These are phyloP conservation scores for Arachis hypogaea DNA, from an alignment of 306 rosid species.

Conservation along the genomic window DNA sequence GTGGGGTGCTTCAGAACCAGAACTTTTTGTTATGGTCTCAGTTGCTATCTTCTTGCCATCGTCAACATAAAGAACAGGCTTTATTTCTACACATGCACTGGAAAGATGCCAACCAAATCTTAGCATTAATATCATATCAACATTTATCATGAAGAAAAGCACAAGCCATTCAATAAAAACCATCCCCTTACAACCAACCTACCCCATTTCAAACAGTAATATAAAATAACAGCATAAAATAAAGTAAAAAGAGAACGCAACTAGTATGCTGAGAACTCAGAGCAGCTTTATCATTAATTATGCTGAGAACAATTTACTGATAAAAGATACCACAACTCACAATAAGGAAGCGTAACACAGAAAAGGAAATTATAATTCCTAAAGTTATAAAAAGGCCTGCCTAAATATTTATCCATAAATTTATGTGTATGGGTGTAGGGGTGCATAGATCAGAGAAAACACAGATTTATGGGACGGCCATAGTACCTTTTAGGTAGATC, in stretches of 20 bases:
- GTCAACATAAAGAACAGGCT: conserved; percentile 80
- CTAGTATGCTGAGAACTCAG: background rate
- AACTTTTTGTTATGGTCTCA: conserved; percentile 39
- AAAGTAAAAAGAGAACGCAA: background rate
- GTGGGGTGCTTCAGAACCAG: conserved; percentile 39
- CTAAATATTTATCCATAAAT: conserved; percentile 21
- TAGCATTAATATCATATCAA: background rate
- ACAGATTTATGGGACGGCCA: background rate
- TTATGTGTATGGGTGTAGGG: background rate
- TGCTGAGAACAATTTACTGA: conserved; percentile 25
- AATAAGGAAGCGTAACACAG: conserved; percentile 3
- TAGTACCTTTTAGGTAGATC: conserved; percentile 84
- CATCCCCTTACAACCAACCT: conserved; percentile 6
- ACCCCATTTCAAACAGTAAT: background rate
- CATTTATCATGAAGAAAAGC: background rate
- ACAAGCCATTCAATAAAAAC: conserved; percentile 14
- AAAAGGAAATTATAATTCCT: background rate
- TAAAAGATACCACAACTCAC: conserved; percentile 12
- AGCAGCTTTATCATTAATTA: background rate
- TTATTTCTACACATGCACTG: conserved; percentile 87
- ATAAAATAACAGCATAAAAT: background rate
- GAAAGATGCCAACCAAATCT: conserved; percentile 37
- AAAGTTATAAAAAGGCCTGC: background rate
- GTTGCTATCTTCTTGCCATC: conserved; percentile 50
- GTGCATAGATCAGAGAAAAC: conserved; percentile 20